These are phyloP conservation scores for Fusarium sp. DNA, from an alignment of 2,329 filamentous ascomycete genomes.

Conservation along the genomic window DNA sequence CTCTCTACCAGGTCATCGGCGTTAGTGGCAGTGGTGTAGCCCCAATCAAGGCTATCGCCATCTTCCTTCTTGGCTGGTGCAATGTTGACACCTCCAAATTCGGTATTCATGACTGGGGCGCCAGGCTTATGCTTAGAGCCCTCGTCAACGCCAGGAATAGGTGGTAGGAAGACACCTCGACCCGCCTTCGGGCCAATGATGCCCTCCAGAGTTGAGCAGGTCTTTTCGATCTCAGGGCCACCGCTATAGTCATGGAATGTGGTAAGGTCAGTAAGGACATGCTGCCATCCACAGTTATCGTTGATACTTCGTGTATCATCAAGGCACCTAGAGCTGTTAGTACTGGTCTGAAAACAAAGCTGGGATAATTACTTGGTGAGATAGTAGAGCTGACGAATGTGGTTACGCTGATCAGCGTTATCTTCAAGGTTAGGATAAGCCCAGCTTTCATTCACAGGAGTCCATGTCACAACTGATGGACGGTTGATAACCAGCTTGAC, in stretches of 20 bases:
- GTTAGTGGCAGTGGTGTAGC: conserved; percentile 71
- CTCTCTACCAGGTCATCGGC: conserved; percentile 65
- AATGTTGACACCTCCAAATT: conserved; percentile 75
- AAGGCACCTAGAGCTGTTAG: conserved; percentile 50
- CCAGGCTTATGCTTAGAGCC: conserved; percentile 61
- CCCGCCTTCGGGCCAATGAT: conserved; percentile 62
- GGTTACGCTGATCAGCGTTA: conserved; percentile 66
- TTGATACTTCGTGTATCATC: conserved; percentile 72
- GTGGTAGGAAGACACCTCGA: conserved; percentile 62
- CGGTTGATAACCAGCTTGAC: conserved; percentile 72
- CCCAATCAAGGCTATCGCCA: conserved; percentile 65
- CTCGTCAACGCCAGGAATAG: conserved; percentile 52
- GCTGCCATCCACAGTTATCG: conserved; percentile 77
- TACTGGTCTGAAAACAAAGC: conserved; percentile 29
- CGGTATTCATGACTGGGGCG: conserved; percentile 70
- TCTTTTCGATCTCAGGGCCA: conserved; percentile 60
- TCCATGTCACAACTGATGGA: conserved; percentile 71
- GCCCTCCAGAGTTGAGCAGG: conserved; percentile 60
- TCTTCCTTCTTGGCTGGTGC: conserved; percentile 53
- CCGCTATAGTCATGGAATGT: conserved; percentile 76
- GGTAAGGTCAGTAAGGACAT: conserved; percentile 69
- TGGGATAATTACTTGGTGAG: conserved; percentile 61
- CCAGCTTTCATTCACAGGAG: conserved; percentile 71
- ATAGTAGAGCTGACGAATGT: conserved; percentile 70
- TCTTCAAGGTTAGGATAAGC: conserved; percentile 67